These are phyloP conservation scores for Gamsiella multidivaricata DNA, from an alignment of 192 early-diverging fungal genomes.

Conservation along the genomic window DNA sequence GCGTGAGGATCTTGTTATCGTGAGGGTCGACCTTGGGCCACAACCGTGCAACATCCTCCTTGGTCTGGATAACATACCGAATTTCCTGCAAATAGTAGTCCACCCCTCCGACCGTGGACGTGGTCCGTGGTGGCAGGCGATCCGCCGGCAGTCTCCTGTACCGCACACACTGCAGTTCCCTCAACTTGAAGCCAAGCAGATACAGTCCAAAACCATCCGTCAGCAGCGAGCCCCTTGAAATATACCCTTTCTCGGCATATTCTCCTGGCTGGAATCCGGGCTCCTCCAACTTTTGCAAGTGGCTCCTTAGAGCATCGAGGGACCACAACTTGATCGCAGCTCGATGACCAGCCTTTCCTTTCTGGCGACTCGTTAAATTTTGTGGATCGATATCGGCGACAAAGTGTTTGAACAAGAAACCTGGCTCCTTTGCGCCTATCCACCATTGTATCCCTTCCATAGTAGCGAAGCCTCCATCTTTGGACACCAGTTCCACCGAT, in stretches of 20 bases:
- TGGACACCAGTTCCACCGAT: too few species aligned
- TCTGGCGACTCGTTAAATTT: neutral
- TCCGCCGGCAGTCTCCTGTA: neutral
- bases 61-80: neutral
- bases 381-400: conserved; percentile 1
- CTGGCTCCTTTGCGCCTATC: neutral
- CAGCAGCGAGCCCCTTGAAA: neutral
- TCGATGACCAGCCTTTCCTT: conserved; percentile 12
- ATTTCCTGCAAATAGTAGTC: conserved; percentile 2
- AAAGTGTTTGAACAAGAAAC: conserved; percentile 9
- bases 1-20: neutral
- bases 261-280: neutral
- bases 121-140: neutral
- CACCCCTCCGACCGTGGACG: neutral
- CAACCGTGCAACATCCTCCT: neutral
- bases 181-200: neutral
- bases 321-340: neutral
- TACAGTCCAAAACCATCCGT: neutral
- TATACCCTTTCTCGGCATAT: neutral
- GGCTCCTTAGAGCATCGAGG: neutral
- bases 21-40: neutral
- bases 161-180: neutral
- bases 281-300: neutral
- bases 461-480: too few species aligned
- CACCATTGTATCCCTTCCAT: too few species aligned